These are phyloP conservation scores for Pseudopediastrum boryanum DNA, from an alignment of 139 green algal species.

Conservation along the genomic window DNA sequence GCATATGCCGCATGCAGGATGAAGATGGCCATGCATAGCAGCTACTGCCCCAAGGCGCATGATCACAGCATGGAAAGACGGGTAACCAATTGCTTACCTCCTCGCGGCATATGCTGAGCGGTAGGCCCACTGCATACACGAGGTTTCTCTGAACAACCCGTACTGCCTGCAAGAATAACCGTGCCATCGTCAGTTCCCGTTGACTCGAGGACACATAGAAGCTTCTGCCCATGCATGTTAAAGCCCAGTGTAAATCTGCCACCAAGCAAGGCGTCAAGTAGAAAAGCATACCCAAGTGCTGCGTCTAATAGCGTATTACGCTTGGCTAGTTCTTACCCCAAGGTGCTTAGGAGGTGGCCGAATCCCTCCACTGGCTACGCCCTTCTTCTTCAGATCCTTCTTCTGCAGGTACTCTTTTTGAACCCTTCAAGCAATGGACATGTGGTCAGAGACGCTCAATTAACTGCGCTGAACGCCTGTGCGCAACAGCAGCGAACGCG, in stretches of 20 bases:
- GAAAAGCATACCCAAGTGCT: background rate
- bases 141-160: constrained; percentile 92
- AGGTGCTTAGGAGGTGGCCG: no score
- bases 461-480: background rate
- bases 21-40: background rate
- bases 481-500: no score
- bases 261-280: background rate
- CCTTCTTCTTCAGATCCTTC: background rate
- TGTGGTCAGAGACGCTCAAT: background rate
- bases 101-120: constrained; percentile 82
- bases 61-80: background rate
- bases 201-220: background rate
- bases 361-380: no score
- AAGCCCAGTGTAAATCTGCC: background rate
- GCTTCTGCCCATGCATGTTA: background rate
- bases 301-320: background rate
- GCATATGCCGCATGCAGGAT: background rate
- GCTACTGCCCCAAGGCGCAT: background rate
- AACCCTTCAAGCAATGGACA: background rate
- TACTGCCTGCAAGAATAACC: constrained; percentile 70
- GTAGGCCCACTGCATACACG: constrained; percentile 89
- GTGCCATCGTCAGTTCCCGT: background rate
- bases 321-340: background rate
- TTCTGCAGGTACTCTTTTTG: background rate
- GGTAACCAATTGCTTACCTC: constrained; percentile 51